Conservation (phyloP, 2,329 filamentous ascomycete genomes). For the Dryadomyces sulphureus region DNA sequence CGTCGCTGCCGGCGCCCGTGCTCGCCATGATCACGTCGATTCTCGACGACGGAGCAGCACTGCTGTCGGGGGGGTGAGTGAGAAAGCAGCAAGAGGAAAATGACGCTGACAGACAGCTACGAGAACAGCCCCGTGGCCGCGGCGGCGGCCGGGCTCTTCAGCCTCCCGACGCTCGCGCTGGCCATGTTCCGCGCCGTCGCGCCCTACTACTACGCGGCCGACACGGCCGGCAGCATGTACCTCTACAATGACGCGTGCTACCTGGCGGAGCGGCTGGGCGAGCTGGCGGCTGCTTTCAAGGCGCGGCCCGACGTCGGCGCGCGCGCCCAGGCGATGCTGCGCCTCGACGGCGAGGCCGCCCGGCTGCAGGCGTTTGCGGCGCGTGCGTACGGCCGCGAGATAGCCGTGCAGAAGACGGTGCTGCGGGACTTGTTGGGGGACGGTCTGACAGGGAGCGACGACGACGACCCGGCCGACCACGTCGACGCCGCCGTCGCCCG, state of each 20-base stretch:
- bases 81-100: no score
- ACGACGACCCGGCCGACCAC: slow-evolving; percentile 32
- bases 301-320: slow-evolving; percentile 33
- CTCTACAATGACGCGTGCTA: slow-evolving; percentile 55
- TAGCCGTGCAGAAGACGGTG: slow-evolving; percentile 44
- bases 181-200: slow-evolving; percentile 71
- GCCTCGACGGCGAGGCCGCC: slow-evolving; percentile 44
- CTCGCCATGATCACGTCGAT: slow-evolving; percentile 48
- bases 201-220: slow-evolving; percentile 54
- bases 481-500: slow-evolving; percentile 38
- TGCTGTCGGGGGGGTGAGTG: slow-evolving; percentile 41
- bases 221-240: slow-evolving; percentile 50
- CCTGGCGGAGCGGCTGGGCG: slow-evolving; percentile 40
- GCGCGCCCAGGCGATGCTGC: slow-evolving; percentile 37
- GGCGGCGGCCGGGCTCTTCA: slow-evolving; percentile 55
- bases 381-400: slow-evolving; percentile 45
- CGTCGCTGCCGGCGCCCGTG: slow-evolving; percentile 70
- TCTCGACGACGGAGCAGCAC: slow-evolving; percentile 43
- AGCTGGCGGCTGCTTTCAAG: slow-evolving; percentile 36
- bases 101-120: no score
- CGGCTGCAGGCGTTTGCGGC: slow-evolving; percentile 45
- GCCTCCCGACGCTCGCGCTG: slow-evolving; percentile 54
- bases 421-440: slow-evolving; percentile 46
- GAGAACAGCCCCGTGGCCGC: slow-evolving; percentile 45
- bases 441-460: slow-evolving; percentile 28